Conservation (phyloP, 1,139 yeast genomes). For the Dujonia santamariae region DNA sequence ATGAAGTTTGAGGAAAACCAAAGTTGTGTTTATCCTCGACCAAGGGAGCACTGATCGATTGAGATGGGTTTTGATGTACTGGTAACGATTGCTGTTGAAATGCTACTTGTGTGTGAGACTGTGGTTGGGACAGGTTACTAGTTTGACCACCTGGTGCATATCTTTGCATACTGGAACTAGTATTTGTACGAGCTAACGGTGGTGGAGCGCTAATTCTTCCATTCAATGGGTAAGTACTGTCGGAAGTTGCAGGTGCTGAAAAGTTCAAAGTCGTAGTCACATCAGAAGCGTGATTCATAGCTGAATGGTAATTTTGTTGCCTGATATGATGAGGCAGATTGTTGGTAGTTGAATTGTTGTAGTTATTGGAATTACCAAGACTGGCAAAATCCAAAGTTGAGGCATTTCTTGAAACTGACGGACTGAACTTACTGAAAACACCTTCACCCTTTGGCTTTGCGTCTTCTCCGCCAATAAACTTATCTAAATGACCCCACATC, state of each 20-base stretch:
- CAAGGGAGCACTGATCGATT: too few relatives aligned
- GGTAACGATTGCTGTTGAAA: constrained; percentile 2
- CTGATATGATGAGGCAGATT: background rate
- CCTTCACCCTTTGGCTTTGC: constrained; percentile 38
- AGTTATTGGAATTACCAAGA: background rate
- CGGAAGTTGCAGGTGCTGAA: too few relatives aligned
- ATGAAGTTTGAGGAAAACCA: constrained; percentile 8
- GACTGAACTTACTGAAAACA: constrained; percentile 72
- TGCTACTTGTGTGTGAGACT: constrained; percentile 9
- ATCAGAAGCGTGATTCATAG: too few relatives aligned
- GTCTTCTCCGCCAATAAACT: constrained; percentile 90
- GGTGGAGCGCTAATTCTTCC: too few relatives aligned
- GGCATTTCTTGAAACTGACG: constrained; percentile 54
- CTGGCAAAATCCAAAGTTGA: constrained; percentile 47
- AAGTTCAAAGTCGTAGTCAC: too few relatives aligned
- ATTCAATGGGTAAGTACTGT: too few relatives aligned
- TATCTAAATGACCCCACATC: constrained; percentile 86
- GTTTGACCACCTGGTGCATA: too few relatives aligned
- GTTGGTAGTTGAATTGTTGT: background rate
- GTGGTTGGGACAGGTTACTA: constrained; percentile 7
- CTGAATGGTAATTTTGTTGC: too few relatives aligned
- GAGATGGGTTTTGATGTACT: background rate
- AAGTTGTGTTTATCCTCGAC: too few relatives aligned
- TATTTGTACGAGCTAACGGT: too few relatives aligned
- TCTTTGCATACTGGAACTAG: too few relatives aligned